Base-by-base conservation (phyloP, 495 filamentous ascomycete genomes). In the Darksidea phi region DNA sequence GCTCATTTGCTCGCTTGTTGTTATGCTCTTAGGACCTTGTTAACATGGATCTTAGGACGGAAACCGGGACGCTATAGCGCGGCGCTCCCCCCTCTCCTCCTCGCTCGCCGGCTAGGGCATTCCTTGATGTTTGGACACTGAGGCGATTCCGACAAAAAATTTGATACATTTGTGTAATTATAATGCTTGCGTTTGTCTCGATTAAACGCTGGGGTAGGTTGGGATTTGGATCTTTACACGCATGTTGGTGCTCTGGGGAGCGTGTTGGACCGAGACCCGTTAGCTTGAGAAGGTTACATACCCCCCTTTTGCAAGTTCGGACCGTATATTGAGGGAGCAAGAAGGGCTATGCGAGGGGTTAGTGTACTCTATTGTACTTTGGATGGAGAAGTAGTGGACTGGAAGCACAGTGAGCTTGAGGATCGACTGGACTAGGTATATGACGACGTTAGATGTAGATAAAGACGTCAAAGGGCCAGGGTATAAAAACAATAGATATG, bases 401-500 rank as follows among this genome's bases (percentile, higher is more conserved):
- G 6, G 18, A 26, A 8, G 6, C n/a, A 45, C n/a, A 15, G 15
- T 15, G 41, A n/a, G 41, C 41, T 3, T n/a, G 41, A 21, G 15
- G n/a, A 15, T 15, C 15, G 4, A 45, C 41, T 57, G 41, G 28
- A 24, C 10, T 4, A 4, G 28, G 28, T 32, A 3, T 10, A 10
- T 10, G 3, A 32, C 28, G 28, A 20, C 24, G 56, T 51, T 21
- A 13, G 47, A 50, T 59, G 56, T 59, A 59, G 11, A 59, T 49
- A 32, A 10, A 37, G 24, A 49, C 47, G 15, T 5, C 47, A 7
- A 23, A 18, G 23, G 47, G 23, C 4, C 41, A 0, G 54, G 25
- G 2, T 41, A 50, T 21, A 50, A 50, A 45, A 57, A 32, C 24
- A 41, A 51, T 26, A 49, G 47, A 59, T 59, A 41, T 59, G 26